Conservation (phyloP, 495 filamentous ascomycete genomes). For the Aspergillus indologenus region DNA sequence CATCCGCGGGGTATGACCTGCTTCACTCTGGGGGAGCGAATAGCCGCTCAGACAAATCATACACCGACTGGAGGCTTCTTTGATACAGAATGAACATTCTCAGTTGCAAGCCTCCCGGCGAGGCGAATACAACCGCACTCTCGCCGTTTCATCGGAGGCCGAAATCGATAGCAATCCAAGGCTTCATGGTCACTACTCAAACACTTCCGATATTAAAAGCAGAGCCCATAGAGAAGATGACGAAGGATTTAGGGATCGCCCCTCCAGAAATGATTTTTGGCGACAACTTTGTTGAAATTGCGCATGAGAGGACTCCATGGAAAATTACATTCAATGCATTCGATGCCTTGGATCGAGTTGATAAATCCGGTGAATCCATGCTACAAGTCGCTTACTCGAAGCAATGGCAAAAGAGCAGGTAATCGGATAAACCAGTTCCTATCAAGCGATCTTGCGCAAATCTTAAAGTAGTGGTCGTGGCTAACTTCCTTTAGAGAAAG, state of each 20-base stretch:
- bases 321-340: constrained; percentile 74
- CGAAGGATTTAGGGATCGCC: constrained; percentile 70
- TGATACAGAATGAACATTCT: constrained; percentile 7
- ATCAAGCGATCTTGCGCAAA: too few species aligned
- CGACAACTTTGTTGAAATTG: constrained; percentile 77
- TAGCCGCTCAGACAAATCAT: not conserved
- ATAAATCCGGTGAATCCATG: constrained; percentile 89
- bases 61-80: not conserved
- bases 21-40: constrained; percentile 13
- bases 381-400: constrained; percentile 88
- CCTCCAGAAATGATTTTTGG: constrained; percentile 99
- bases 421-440: constrained; percentile 9
- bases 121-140: constrained; percentile 19
- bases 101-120: constrained; percentile 1
- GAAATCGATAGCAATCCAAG: constrained; percentile 46
- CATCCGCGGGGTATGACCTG: constrained; percentile 36
- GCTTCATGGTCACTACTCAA: constrained; percentile 70
- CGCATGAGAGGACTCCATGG: constrained; percentile 69
- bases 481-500: constrained; percentile 58
- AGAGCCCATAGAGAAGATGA: constrained; percentile 85
- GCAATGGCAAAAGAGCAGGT: constrained; percentile 83
- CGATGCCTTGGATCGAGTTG: constrained; percentile 82
- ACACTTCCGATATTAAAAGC: constrained; percentile 92
- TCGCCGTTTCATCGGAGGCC: constrained; percentile 32
- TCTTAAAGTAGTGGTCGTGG: not conserved